Evolutionary conservation across 2,329 filamentous ascomycete genomes (phyloP).

Genomic region (Hymenoscyphus linearis): DNA sequence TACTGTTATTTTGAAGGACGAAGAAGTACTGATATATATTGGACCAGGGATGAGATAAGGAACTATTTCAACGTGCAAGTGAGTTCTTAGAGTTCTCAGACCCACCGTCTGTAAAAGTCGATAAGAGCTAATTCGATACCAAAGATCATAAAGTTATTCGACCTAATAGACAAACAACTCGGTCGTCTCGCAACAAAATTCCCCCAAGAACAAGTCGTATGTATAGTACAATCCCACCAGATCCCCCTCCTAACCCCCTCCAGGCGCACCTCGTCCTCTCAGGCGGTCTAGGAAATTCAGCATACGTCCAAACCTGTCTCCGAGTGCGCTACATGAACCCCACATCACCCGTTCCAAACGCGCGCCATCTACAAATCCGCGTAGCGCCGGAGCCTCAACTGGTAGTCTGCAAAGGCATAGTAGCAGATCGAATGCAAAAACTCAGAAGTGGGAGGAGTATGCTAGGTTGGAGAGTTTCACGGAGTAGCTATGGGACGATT

Average conservation of each 20-base stretch:
- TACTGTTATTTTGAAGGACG: neutral
- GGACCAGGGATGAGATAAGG: constrained; percentile 12
- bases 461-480: constrained; percentile 13
- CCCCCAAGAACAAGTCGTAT: constrained; percentile 15
- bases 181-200: constrained; percentile 8
- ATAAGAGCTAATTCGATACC: neutral
- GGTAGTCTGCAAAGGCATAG: constrained; percentile 21
- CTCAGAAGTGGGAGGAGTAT: constrained; percentile 13
- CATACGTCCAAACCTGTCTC: constrained; percentile 36
- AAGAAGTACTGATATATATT: neutral
- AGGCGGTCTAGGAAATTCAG: constrained; percentile 38
- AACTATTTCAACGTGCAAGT: constrained; percentile 15
- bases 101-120: too few species aligned
- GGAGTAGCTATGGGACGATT: constrained; percentile 14
- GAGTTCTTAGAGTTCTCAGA: neutral
- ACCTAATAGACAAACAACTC: constrained; percentile 16
- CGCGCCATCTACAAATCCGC: constrained; percentile 10
- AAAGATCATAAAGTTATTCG: constrained; percentile 15
- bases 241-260: neutral
- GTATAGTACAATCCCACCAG: too few species aligned
- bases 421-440: constrained; percentile 17
- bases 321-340: constrained; percentile 26
- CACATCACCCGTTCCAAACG: constrained; percentile 8
- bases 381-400: constrained; percentile 22
- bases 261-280: constrained; percentile 37